Conservation (phyloP, 805 yeast genomes). For the Cyberlindnera saturnus region DNA sequence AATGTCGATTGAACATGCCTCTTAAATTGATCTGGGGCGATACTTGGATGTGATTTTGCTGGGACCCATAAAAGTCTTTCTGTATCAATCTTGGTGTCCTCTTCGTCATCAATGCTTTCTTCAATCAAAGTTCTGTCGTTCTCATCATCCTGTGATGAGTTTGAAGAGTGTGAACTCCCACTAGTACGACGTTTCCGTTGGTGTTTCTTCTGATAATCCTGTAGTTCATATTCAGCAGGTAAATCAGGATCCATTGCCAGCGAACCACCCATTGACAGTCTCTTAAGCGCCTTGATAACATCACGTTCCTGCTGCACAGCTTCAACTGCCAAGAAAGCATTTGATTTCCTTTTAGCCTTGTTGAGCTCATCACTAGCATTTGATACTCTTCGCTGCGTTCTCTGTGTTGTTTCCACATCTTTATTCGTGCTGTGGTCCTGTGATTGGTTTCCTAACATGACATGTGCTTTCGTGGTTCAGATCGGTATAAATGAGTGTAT, state of each 20-base stretch:
- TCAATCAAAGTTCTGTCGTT: constrained; percentile 8
- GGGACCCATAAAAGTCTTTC: constrained; percentile 85
- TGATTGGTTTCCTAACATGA: too few relatives aligned
- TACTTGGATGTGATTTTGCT: constrained; percentile 86
- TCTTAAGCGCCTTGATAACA: constrained; percentile 66
- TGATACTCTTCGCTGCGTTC: too few relatives aligned
- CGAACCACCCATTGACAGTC: constrained; percentile 59
- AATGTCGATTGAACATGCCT: constrained; percentile 50
- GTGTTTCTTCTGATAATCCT: constrained; percentile 22
- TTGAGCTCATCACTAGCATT: not conserved
- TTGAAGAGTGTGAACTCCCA: constrained; percentile 13
- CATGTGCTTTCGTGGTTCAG: too few relatives aligned
- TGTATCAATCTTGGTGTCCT: constrained; percentile 15
- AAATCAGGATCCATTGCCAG: constrained; percentile 64
- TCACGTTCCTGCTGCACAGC: constrained; percentile 72
- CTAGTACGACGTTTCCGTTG: constrained; percentile 13
- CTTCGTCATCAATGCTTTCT: constrained; percentile 23
- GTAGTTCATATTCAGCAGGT: constrained; percentile 33
- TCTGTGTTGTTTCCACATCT: too few relatives aligned
- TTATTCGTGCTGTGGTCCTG: too few relatives aligned
- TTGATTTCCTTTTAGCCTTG: constrained; percentile 33
- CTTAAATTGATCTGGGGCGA: constrained; percentile 85
- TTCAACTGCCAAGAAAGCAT: constrained; percentile 58
- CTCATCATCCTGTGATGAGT: constrained; percentile 8
- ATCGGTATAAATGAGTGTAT: too few relatives aligned